A percentile compares a stretch with the other conserved stretches of the same genome.
Conservation (phyloP, 371 early-diverging fungal species). For the Haplosporangium sp. region DNA sequence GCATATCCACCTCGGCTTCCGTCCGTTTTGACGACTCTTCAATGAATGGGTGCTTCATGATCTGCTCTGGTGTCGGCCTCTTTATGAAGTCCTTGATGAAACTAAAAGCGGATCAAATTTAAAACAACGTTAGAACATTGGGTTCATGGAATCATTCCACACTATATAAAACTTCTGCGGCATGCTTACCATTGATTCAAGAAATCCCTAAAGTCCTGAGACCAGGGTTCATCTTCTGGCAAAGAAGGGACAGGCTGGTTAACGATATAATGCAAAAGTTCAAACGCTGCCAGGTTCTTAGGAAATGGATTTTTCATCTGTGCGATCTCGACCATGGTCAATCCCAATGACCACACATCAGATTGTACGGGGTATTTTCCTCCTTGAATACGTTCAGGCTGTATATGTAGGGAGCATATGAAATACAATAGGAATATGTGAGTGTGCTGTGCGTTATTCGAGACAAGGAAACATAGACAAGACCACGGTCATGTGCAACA, state of each 20-base stretch:
- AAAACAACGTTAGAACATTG: neutral
- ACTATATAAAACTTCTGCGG: conserved; percentile 47
- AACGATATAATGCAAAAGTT: conserved; percentile 91
- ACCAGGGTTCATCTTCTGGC: conserved; percentile 72
- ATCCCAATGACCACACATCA: conserved; percentile 96
- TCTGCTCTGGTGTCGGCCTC: conserved; percentile 82
- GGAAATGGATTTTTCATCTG: conserved; percentile 91
- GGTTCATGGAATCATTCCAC: neutral
- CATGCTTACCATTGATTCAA: conserved; percentile 75
- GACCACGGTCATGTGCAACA: conserved; percentile 29
- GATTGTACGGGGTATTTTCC: conserved; percentile 89
- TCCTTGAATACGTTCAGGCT: conserved; percentile 97
- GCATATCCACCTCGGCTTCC: conserved; percentile 48
- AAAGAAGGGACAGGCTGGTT: conserved; percentile 88
- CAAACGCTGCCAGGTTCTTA: conserved; percentile 84
- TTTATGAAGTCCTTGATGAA: conserved; percentile 82
- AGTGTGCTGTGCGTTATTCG: neutral
- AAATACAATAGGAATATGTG: neutral
- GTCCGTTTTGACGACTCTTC: conserved; percentile 40
- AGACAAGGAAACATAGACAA: neutral
- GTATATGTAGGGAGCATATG: conserved; percentile 21
- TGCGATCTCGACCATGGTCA: conserved; percentile 94
- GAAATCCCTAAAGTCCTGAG: conserved; percentile 82
- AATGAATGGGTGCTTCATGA: conserved; percentile 76
- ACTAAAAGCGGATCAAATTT: conserved; percentile 58